phyloP scores from a whole-genome alignment of 495 filamentous ascomycete species.

The Talaromyces adpressus region DNA sequence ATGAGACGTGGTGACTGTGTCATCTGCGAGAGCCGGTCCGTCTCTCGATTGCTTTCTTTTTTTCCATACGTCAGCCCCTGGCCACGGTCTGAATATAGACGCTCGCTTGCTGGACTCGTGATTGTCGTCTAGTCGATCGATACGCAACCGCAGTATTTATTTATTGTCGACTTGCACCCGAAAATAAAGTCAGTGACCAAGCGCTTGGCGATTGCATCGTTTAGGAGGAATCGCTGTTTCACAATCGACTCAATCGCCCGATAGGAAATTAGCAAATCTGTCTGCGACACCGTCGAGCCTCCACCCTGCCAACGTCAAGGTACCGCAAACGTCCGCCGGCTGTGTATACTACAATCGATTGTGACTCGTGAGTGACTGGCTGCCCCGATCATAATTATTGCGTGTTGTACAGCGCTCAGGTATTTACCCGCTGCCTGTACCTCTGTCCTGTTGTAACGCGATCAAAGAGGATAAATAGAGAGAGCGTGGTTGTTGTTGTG shows the following conservation, averaged over 20 bases:
- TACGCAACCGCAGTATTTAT: background rate
- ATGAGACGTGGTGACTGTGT: slow-evolving; percentile 1
- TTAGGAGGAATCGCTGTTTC: background rate
- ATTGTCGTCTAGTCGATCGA: slow-evolving; percentile 10
- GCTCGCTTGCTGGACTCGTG: slow-evolving; percentile 29
- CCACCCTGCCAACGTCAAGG: background rate
- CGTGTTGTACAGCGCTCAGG: background rate
- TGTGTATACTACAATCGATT: background rate
- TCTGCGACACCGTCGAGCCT: background rate
- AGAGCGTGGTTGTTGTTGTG: background rate
- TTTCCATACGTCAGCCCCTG: slow-evolving; percentile 9
- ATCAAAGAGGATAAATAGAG: background rate
- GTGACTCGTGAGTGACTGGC: background rate
- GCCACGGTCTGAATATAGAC: slow-evolving; percentile 13
- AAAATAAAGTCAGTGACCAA: background rate
- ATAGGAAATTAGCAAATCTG: background rate
- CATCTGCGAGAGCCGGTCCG: slow-evolving; percentile 4
- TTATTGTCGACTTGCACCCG: background rate
- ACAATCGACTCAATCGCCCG: background rate
- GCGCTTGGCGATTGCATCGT: background rate
- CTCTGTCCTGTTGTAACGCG: background rate
- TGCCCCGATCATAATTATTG: background rate
- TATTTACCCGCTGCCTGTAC: background rate
- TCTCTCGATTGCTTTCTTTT: background rate
- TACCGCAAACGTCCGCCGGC: background rate